Conservation (phyloP, 2,329 filamentous ascomycete genomes). For the Ophiostoma angusticollis region DNA sequence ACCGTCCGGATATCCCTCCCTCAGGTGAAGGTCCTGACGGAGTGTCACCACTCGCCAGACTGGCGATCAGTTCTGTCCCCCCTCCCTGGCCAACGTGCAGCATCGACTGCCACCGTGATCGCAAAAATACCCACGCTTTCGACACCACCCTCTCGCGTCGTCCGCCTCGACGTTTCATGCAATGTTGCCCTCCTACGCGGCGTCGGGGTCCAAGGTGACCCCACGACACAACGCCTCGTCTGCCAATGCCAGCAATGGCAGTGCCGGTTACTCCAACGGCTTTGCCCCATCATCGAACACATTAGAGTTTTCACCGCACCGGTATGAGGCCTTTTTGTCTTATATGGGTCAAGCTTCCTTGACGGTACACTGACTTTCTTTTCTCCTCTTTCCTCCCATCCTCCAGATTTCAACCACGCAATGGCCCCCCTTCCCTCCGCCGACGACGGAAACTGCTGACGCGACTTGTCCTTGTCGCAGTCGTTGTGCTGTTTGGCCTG, state of each 20-base stretch:
- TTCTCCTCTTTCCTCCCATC: not conserved
- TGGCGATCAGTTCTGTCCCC: too few species aligned
- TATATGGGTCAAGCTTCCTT: too few species aligned
- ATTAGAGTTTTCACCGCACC: slow-evolving; percentile 81
- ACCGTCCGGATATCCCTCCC: too few species aligned
- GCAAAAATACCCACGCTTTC: not conserved
- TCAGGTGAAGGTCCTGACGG: too few species aligned
- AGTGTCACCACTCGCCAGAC: too few species aligned
- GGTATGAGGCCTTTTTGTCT: slow-evolving; percentile 45
- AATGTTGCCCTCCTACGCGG: slow-evolving; percentile 50
- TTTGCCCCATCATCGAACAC: slow-evolving; percentile 59
- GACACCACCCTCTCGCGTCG: not conserved
- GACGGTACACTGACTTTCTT: too few species aligned
- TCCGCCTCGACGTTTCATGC: slow-evolving; percentile 1
- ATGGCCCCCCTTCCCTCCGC: slow-evolving; percentile 56
- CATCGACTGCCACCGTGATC: too few species aligned
- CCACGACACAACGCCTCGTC: slow-evolving; percentile 59
- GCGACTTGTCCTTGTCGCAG: slow-evolving; percentile 47
- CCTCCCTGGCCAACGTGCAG: too few species aligned
- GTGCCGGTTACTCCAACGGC: slow-evolving; percentile 70
- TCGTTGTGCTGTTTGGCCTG: slow-evolving; percentile 54
- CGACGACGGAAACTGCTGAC: slow-evolving; percentile 61
- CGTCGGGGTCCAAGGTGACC: slow-evolving; percentile 56
- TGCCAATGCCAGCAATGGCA: too few species aligned
- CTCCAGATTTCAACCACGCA: slow-evolving; percentile 70